phyloP scores from a whole-genome alignment of 1,139 yeast species.

The Pichia kudriavzevii region DNA sequence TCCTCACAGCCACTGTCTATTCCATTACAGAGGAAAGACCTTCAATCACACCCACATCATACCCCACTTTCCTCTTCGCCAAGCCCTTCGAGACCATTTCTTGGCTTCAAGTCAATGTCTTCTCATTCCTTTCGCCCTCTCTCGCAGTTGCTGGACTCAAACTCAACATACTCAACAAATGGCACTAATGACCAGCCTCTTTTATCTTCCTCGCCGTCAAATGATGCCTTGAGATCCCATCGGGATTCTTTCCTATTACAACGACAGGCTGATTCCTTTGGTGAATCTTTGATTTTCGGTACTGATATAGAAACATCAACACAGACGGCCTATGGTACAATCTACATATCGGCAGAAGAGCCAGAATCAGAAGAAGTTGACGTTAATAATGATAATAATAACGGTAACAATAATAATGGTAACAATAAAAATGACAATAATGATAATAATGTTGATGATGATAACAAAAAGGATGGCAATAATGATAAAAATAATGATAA shows the following conservation, averaged over 20 bases:
- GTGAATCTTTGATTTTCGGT: conserved; percentile 69
- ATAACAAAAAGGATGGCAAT: no score
- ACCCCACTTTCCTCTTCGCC: conserved; percentile 13
- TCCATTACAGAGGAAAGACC: no score
- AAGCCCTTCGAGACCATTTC: conserved; percentile 25
- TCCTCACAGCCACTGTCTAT: no score
- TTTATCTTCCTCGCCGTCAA: conserved; percentile 20
- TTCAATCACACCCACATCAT: not conserved
- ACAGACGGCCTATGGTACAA: conserved; percentile 65
- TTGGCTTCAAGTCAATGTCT: conserved; percentile 27
- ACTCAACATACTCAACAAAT: conserved; percentile 11
- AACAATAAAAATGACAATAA: not conserved
- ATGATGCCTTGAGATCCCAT: conserved; percentile 38
- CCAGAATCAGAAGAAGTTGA: no score
- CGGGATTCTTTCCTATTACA: conserved; percentile 48
- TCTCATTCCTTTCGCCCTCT: conserved; percentile 25
- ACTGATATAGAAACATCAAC: conserved; percentile 68
- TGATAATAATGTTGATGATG: conserved; percentile 39
- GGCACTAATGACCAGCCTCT: not conserved
- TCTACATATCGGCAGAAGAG: conserved; percentile 46
- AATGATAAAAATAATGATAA: no score
- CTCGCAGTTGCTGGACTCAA: conserved; percentile 19
- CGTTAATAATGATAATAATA: not conserved
- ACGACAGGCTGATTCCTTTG: conserved; percentile 23
- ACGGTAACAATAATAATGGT: not conserved